Conservation (phyloP, 2,329 filamentous ascomycete species). For the Fusarium oligoseptatum region DNA sequence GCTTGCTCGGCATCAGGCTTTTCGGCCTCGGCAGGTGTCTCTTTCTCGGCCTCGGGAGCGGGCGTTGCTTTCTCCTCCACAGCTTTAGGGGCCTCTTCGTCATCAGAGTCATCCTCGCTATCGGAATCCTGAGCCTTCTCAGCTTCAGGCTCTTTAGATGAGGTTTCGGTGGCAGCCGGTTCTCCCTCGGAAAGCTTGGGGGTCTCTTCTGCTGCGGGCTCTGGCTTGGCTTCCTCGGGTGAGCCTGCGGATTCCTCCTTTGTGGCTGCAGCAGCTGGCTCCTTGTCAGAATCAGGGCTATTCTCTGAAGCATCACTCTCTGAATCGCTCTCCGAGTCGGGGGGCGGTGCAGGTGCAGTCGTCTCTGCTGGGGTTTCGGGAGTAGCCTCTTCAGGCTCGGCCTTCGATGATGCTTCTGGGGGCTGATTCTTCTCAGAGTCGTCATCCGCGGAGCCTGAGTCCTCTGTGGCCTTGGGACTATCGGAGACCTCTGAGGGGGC, state of each 20-base stretch:
- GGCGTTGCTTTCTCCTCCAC: neutral
- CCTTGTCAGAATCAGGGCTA: slow-evolving; percentile 5
- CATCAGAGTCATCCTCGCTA: slow-evolving; percentile 3
- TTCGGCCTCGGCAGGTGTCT: neutral
- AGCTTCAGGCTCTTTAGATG: slow-evolving; percentile 2
- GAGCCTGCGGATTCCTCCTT: slow-evolving; percentile 4
- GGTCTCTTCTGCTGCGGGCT: slow-evolving; percentile 3
- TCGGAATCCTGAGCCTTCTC: slow-evolving; percentile 10
- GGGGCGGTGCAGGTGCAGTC: neutral
- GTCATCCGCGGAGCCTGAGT: neutral
- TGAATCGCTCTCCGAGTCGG: slow-evolving; percentile 9
- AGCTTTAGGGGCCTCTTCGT: neutral
- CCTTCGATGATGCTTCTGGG: slow-evolving; percentile 7
- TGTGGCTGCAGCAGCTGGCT: neutral
- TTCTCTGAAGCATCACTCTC: neutral
- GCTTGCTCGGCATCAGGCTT: neutral
- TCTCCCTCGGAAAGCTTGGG: slow-evolving; percentile 16
- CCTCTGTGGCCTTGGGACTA: neutral
- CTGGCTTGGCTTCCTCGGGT: neutral
- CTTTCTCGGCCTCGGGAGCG: slow-evolving; percentile 5
- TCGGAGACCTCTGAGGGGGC: neutral
- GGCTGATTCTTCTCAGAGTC: slow-evolving; percentile 15
- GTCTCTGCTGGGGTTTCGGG: slow-evolving; percentile 13
- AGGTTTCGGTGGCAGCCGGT: slow-evolving; percentile 6
- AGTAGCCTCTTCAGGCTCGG: slow-evolving; percentile 3